Evolutionary conservation across 2,329 filamentous ascomycete species (phyloP).

Genomic region (Diaporthe destruens): DNA sequence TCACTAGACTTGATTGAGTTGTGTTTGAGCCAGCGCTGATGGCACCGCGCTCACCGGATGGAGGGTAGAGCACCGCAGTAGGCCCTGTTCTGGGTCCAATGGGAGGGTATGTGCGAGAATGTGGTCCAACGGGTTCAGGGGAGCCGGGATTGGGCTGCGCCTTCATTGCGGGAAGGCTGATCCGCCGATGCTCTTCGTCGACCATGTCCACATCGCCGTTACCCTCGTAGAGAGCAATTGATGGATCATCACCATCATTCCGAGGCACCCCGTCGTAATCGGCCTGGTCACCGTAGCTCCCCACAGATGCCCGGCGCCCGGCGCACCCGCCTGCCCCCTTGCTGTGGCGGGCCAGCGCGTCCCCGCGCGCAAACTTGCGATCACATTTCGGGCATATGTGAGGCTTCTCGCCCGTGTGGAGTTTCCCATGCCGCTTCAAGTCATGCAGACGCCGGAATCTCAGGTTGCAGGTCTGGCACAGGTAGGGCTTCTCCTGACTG

Average conservation of each 20-base stretch:
- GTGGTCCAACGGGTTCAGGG: constrained; percentile 66
- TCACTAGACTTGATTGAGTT: constrained; percentile 64
- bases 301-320: constrained; percentile 87
- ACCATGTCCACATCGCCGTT: constrained; percentile 72
- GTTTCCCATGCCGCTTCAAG: constrained; percentile 93
- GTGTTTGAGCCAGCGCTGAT: constrained; percentile 63
- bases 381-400: constrained; percentile 96
- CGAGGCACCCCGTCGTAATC: constrained; percentile 71
- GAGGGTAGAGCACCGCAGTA: constrained; percentile 71
- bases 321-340: constrained; percentile 97
- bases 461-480: constrained; percentile 92
- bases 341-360: constrained; percentile 93
- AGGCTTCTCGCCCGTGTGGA: constrained; percentile 95
- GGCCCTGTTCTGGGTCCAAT: constrained; percentile 66
- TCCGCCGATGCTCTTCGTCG: constrained; percentile 71
- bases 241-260: constrained; percentile 65
- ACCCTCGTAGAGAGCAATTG: constrained; percentile 69
- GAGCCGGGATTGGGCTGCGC: constrained; percentile 73
- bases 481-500: constrained; percentile 97
- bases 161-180: constrained; percentile 82
- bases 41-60: constrained; percentile 66
- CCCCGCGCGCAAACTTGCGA: constrained; percentile 92
- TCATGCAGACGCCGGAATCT: constrained; percentile 94
- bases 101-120: constrained; percentile 85
- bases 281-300: constrained; percentile 83